Percentiles rank a stretch among this genome's conserved stretches.
Evolutionary conservation across 306 rosid genomes (phyloP).

Genomic region (Cicer chorassanicum): DNA sequence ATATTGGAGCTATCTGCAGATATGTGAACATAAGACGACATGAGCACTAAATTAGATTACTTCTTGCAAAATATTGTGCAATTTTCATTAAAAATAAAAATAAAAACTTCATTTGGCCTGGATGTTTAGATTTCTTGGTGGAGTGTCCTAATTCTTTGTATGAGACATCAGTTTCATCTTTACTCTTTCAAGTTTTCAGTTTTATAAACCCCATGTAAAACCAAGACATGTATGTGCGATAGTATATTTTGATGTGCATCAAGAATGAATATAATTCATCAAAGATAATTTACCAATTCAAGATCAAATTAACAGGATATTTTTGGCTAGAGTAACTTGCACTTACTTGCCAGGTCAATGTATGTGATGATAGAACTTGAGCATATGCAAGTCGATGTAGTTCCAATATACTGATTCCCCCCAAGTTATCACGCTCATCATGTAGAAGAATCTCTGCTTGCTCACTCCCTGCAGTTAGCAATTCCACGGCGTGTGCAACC

Average conservation of each 20-base stretch:
- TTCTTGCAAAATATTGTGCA: conserved; percentile 23
- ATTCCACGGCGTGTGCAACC: conserved; percentile 87
- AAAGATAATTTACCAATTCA: conserved; percentile 31
- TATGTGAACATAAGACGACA: conserved; percentile 41
- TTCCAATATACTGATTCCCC: conserved; percentile 88
- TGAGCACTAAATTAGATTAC: conserved; percentile 43
- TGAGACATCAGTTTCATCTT: conserved; percentile 19
- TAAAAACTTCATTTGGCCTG: neutral
- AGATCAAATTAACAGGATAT: conserved; percentile 34
- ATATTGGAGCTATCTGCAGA: conserved; percentile 93
- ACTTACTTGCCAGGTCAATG: conserved; percentile 97
- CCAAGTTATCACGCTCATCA: conserved; percentile 74
- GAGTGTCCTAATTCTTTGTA: conserved; percentile 21
- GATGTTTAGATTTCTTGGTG: neutral
- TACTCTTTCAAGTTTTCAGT: conserved; percentile 17
- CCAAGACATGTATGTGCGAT: conserved; percentile 21
- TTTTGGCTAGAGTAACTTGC: conserved; percentile 31
- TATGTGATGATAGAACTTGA: conserved; percentile 86
- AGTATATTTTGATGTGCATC: neutral
- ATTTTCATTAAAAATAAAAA: neutral
- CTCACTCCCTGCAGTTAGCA: conserved; percentile 87
- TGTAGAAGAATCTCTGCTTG: conserved; percentile 81
- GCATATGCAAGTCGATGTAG: conserved; percentile 89
- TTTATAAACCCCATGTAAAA: conserved; percentile 30
- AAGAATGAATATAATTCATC: conserved; percentile 23